Percentiles rank a stretch among this genome's conserved stretches.
These are phyloP conservation scores for Cryphonectria parasitica DNA, from an alignment of 2,329 filamentous ascomycete species.

Conservation along the genomic window DNA sequence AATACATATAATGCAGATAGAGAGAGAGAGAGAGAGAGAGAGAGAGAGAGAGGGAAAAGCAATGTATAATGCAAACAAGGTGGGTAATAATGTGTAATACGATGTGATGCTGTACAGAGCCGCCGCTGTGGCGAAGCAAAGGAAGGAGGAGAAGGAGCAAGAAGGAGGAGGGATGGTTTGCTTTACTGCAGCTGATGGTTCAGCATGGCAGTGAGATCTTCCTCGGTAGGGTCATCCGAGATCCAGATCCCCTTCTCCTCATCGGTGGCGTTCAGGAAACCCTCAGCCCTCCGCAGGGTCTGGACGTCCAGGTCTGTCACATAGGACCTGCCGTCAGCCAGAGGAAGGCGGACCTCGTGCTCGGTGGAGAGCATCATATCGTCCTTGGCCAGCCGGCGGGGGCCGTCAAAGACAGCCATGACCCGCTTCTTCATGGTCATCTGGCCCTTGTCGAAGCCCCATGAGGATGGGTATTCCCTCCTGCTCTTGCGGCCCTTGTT, in stretches of 20 bases:
- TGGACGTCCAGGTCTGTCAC: constrained; percentile 93
- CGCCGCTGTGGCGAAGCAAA: neutral
- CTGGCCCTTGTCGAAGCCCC: constrained; percentile 89
- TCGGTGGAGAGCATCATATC: constrained; percentile 98
- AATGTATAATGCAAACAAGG: neutral
- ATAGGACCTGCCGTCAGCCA: constrained; percentile 76
- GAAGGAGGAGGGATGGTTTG: neutral
- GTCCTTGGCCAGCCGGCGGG: constrained; percentile 88
- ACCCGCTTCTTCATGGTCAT: constrained; percentile 99
- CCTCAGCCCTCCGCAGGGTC: constrained; percentile 86
- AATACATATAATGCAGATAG: neutral
- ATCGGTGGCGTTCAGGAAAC: constrained; percentile 75
- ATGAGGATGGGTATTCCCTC: constrained; percentile 90
- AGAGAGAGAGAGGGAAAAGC: no score
- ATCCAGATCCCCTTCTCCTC: constrained; percentile 89
- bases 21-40: neutral
- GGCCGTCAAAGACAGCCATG: constrained; percentile 88
- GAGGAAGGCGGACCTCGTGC: constrained; percentile 86
- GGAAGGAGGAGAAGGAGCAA: neutral
- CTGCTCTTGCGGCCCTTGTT: constrained; percentile 81
- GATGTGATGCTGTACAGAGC: neutral
- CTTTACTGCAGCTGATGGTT: constrained; percentile 35
- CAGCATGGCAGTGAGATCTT: constrained; percentile 65
- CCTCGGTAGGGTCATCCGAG: constrained; percentile 69
- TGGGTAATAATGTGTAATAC: neutral